Evolutionary conservation across 192 early-diverging fungal genomes (phyloP).

Genomic region (Podila minutissima): DNA sequence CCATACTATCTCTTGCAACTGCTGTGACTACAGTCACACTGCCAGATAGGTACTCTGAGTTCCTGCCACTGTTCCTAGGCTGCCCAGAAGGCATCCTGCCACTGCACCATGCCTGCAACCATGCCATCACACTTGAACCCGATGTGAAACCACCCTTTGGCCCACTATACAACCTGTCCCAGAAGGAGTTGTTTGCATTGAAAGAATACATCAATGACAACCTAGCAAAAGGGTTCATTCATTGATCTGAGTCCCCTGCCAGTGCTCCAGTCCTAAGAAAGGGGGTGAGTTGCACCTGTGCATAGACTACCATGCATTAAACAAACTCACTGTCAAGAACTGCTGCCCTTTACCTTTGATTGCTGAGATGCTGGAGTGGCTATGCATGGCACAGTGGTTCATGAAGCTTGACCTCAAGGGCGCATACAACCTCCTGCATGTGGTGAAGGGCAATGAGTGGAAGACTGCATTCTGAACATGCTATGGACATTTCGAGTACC

Average conservation of each 20-base stretch:
- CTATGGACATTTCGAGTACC: conserved; percentile 43
- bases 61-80: conserved; percentile 1
- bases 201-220: conserved; percentile 23
- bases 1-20: too few species aligned
- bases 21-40: too few species aligned
- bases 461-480: conserved; percentile 54
- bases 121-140: conserved; percentile 4
- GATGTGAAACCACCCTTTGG: neutral
- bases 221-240: conserved; percentile 13
- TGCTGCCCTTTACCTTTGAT: conserved; percentile 61
- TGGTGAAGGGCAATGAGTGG: conserved; percentile 32
- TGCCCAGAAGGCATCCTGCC: neutral
- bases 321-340: conserved; percentile 59
- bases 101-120: neutral
- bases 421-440: conserved; percentile 57
- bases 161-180: conserved; percentile 23
- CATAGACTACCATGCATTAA: conserved; percentile 58
- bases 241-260: conserved; percentile 5
- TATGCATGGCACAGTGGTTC: conserved; percentile 25
- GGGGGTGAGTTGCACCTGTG: conserved; percentile 6
- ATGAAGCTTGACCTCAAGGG: conserved; percentile 54
- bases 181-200: conserved; percentile 18
- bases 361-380: conserved; percentile 48
- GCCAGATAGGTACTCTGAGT: neutral
- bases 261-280: conserved; percentile 8